These are phyloP conservation scores for Paecilomyces formosus DNA, from an alignment of 2,329 filamentous ascomycete genomes.

Conservation along the genomic window DNA sequence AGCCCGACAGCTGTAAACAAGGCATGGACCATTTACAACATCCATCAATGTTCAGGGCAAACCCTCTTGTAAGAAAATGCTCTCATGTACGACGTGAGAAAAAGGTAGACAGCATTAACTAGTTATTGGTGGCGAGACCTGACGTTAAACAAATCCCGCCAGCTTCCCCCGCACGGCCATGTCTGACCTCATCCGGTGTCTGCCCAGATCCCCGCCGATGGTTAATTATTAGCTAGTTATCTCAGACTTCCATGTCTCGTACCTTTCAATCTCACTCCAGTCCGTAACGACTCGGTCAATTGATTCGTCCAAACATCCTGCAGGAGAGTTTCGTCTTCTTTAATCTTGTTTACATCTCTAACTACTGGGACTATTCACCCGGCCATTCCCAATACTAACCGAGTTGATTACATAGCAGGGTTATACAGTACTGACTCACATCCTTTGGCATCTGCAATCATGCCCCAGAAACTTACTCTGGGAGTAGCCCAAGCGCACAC, in stretches of 20 bases:
- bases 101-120: neutral
- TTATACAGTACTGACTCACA: too few species aligned
- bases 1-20: neutral
- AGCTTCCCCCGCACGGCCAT: neutral
- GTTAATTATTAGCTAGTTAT: neutral
- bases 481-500: constrained; percentile 43
- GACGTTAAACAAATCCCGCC: neutral
- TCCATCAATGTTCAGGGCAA: neutral
- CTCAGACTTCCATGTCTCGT: neutral
- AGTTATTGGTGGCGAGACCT: neutral
- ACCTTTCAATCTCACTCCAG: neutral
- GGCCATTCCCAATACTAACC: neutral
- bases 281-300: neutral
- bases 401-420: neutral
- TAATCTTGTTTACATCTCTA: neutral
- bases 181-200: neutral
- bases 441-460: constrained; percentile 9
- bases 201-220: neutral
- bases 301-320: neutral
- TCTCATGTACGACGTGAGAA: neutral
- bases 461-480: constrained; percentile 35
- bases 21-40: neutral
- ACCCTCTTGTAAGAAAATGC: neutral
- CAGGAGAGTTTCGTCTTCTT: neutral
- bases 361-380: neutral